These are phyloP conservation scores for Trichophyton schoenleinii DNA, from an alignment of 2,329 filamentous ascomycete species.

Conservation along the genomic window DNA sequence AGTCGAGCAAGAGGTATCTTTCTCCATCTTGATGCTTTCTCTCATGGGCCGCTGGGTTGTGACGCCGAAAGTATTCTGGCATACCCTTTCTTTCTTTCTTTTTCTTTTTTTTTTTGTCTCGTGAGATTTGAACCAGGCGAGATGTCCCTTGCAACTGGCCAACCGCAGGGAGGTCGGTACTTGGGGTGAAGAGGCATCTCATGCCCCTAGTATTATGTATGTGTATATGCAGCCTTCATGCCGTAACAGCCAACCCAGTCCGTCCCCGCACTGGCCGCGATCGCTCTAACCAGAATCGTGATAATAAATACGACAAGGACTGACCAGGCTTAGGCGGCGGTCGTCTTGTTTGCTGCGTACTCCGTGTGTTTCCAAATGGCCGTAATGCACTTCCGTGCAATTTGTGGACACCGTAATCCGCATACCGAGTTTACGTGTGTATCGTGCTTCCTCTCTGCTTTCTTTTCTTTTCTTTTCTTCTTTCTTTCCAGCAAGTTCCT, in stretches of 20 bases:
- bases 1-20: background rate
- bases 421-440: background rate
- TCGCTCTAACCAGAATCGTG: background rate
- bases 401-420: background rate
- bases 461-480: background rate
- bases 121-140: background rate
- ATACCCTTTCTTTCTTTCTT: background rate
- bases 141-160: background rate
- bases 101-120: background rate
- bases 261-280: slow-evolving; percentile 3
- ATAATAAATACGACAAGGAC: slow-evolving; percentile 1
- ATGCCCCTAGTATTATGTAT: background rate
- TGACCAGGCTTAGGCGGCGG: background rate
- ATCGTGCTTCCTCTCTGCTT: background rate
- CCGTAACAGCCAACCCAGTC: slow-evolving; percentile 2
- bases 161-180: background rate
- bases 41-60: background rate
- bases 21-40: background rate
- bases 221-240: slow-evolving; percentile 2
- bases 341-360: slow-evolving; percentile 1
- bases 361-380: background rate
- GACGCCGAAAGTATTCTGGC: background rate
- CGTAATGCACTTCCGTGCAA: background rate
- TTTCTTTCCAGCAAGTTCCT: background rate
- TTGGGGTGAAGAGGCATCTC: background rate